Conservation (phyloP, 768 basidiomycete species). For the Panaeolus cyanescens region DNA sequence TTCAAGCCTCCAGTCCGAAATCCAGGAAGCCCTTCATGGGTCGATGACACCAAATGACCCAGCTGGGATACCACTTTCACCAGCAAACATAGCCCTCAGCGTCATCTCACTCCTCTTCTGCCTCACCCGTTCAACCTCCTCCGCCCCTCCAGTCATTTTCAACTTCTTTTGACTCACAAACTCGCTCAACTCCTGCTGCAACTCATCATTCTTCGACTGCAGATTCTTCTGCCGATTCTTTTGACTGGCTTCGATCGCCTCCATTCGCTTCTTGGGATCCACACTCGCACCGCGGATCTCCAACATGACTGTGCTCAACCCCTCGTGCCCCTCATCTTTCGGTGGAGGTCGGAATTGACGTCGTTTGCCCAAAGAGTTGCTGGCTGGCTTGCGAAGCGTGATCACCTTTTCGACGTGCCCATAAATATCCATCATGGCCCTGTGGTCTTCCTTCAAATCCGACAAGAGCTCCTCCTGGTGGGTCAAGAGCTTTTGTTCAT, state of each 20-base stretch:
- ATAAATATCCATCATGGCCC: conserved; percentile 84
- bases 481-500: conserved; percentile 92
- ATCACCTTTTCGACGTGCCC: conserved; percentile 91
- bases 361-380: conserved; percentile 28
- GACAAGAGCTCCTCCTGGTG: conserved; percentile 91
- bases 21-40: not conserved
- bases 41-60: conserved; percentile 14
- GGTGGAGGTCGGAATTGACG: conserved; percentile 62
- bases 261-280: conserved; percentile 83
- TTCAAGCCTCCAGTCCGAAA: not conserved
- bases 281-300: conserved; percentile 84
- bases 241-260: conserved; percentile 91
- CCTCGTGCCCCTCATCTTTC: conserved; percentile 67
- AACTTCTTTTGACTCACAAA: conserved; percentile 89
- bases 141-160: conserved; percentile 94
- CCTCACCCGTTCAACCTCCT: conserved; percentile 86
- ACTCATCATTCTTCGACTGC: conserved; percentile 73
- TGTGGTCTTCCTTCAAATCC: conserved; percentile 91
- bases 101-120: conserved; percentile 84
- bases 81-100: conserved; percentile 84
- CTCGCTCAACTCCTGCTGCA: conserved; percentile 80
- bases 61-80: conserved; percentile 7
- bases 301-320: conserved; percentile 80
- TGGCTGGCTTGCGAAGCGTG: conserved; percentile 55
- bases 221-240: conserved; percentile 77